These are phyloP conservation scores for Martiniozyma asiatica DNA, from an alignment of 1,139 yeast species.

Conservation along the genomic window DNA sequence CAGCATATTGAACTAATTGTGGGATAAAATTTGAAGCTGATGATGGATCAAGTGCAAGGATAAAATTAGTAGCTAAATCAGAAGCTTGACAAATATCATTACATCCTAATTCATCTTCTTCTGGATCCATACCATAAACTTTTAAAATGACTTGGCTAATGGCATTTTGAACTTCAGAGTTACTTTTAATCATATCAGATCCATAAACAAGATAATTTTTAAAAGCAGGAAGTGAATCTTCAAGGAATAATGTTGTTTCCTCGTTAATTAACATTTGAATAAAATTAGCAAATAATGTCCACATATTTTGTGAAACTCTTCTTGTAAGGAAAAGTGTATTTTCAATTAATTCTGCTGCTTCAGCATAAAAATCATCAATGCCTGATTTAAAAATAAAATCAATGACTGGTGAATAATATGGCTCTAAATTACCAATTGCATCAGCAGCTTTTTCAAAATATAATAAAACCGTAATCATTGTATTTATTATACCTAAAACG, in stretches of 20 bases:
- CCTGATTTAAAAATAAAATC: constrained; percentile 50
- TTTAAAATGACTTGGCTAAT: constrained; percentile 18
- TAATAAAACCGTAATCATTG: constrained; percentile 75
- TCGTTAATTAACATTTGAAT: constrained; percentile 32
- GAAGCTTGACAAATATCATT: constrained; percentile 40
- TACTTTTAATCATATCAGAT: constrained; percentile 30
- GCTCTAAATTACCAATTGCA: constrained; percentile 56
- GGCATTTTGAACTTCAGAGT: constrained; percentile 24
- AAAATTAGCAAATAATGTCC: constrained; percentile 56
- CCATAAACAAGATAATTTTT: constrained; percentile 76
- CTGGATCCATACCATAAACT: constrained; percentile 20
- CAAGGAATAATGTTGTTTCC: constrained; percentile 37
- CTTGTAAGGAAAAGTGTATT: constrained; percentile 71
- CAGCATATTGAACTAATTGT: constrained; percentile 26
- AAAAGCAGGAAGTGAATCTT: constrained; percentile 65
- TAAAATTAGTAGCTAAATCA: constrained; percentile 43
- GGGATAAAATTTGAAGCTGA: constrained; percentile 30
- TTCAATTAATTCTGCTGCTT: constrained; percentile 74
- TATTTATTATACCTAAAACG: constrained; percentile 75
- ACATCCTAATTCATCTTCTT: constrained; percentile 31
- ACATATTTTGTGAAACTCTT: constrained; percentile 59
- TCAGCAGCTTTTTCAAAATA: constrained; percentile 77
- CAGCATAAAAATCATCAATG: constrained; percentile 72
- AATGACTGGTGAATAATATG: constrained; percentile 62
- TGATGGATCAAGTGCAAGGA: constrained; percentile 33